Evolutionary conservation across 2,329 filamentous ascomycete genomes (phyloP), one percentile per base, ranked within the genome.

Genomic region (Colletotrichum sublineola): DNA sequence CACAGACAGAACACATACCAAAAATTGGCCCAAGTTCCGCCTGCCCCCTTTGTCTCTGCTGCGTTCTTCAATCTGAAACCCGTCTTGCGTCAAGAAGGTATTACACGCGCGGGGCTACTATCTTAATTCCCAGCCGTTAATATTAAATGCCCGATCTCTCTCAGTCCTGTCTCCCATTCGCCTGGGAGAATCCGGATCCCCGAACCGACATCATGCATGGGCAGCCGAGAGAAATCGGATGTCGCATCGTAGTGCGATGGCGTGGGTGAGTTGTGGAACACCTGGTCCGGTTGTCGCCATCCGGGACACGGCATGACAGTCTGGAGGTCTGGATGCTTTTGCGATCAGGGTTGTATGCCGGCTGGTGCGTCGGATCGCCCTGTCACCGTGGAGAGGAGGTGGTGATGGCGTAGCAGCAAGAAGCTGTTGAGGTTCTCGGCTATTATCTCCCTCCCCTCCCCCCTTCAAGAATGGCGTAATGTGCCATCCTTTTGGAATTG

Each of bases 21-120:
- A 52, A 29, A 53, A 50, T 40, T 52, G 14, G 46, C 66, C 7
- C 7, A 24, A 20, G 56, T 53, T 70, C 56, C 29, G 40, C 40
- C 24, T 24, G 46, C 46, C 42, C 42, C 36, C 24, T 40, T 55
- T 44, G 48, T 40, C 56, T 58, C n/a, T 18, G 14, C 24, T 58
- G 50, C 33, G 31, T 15, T 29, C 24, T 58, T 65, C 63, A 71
- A 73, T 73, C 71, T 73, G 73, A 74, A 74, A 74, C 73, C 60
- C 67, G 66, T 42, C 60, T 56, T 73, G 73, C 73, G 64, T 73
- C 71, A 74, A 58, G 62, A 73, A 12, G 48, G 58, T 56, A 40
- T 73, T 67, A 56, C 48, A 70, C 61, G 24, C 67, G 50, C 60
- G 38, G 67, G 67, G 64, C 38, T 60, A 40, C 50, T 50, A 55